Evolutionary conservation across 257 asterid genomes (phyloP).

Genomic region (Echites panduratus): DNA sequence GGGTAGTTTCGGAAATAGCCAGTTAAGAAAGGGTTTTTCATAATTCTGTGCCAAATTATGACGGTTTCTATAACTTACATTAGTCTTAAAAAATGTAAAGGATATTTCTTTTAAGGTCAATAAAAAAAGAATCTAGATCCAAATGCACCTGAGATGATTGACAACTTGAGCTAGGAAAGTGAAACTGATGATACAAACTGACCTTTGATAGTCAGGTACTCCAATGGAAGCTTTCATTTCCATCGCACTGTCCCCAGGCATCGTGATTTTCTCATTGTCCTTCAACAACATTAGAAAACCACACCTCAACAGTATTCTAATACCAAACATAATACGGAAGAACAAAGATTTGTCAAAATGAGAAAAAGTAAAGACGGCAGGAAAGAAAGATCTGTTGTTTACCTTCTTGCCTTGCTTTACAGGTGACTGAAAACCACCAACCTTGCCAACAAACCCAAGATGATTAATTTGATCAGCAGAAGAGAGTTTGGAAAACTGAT

Average conservation of each 20-base stretch:
- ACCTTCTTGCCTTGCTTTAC: conserved; percentile 28
- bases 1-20: too few species aligned
- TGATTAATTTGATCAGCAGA: conserved; percentile 25
- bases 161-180: background rate
- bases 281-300: conserved; percentile 21
- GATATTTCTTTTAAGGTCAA: too few species aligned
- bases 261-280: conserved; percentile 14
- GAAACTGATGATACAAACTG: conserved; percentile 3
- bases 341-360: background rate
- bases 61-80: too few species aligned
- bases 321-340: background rate
- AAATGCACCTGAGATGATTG: background rate
- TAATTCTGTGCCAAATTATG: too few species aligned
- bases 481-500: conserved; percentile 24
- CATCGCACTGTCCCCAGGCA: conserved; percentile 15
- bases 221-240: conserved; percentile 18
- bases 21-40: too few species aligned
- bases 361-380: background rate
- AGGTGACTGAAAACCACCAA: conserved; percentile 18
- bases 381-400: conserved; percentile 3
- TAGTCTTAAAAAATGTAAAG: too few species aligned
- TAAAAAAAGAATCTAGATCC: too few species aligned
- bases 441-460: conserved; percentile 31
- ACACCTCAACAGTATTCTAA: background rate
- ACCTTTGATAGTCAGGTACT: conserved; percentile 25